Base-by-base conservation (phyloP, 495 filamentous ascomycete species). In the Astrothelium macrocarpum region DNA sequence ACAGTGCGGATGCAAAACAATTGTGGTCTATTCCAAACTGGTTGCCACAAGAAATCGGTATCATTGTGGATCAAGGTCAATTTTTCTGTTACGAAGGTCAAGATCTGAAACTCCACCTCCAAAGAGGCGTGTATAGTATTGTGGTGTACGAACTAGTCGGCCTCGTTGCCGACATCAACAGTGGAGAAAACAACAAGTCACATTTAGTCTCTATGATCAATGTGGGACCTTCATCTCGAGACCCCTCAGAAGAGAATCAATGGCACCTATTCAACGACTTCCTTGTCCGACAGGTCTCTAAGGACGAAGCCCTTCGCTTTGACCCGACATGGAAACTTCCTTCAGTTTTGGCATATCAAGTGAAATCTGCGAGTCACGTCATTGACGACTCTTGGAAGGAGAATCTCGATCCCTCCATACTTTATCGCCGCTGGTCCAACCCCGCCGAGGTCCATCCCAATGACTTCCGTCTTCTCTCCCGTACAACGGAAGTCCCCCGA, bases 261-360 rank as follows among this genome's bases (percentile, higher is more conserved):
- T 99, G 94, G 94, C 89, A 96, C 70, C 72, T 99, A 3, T 96
- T 99, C 75, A 99, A 99, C 62, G 94, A 99, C 74, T 99, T 99
- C 67, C 78, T 95, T 14, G 94, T 99, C 34, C 83, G 88, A 4
- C 83, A 87, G n/a, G 80, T 95, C 20, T 80, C 85, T 16, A 77
- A 80, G 46, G 87, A 88, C 39, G 92, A 97, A 71, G 95, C 95
- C 3, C 77, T 97, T 14, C 84, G 85, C 16, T 97, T 97, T 70
- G 91, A 90, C 39, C 82, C 88, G 26, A 78, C 84, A 7, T 97
- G 95, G 93, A 99, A 97, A 77, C 80, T 87, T 58, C 95, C 94
- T 1, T 88, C 87, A 36, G 86, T 97, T 2, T 70, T 99, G 62
- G 78, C 90, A 29, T 99, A 87, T 75, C 94, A 99, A 72, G 75